Base-by-base conservation (phyloP, 108 stramenopile genomes). In the Pseudonitzschia multiseries region DNA sequence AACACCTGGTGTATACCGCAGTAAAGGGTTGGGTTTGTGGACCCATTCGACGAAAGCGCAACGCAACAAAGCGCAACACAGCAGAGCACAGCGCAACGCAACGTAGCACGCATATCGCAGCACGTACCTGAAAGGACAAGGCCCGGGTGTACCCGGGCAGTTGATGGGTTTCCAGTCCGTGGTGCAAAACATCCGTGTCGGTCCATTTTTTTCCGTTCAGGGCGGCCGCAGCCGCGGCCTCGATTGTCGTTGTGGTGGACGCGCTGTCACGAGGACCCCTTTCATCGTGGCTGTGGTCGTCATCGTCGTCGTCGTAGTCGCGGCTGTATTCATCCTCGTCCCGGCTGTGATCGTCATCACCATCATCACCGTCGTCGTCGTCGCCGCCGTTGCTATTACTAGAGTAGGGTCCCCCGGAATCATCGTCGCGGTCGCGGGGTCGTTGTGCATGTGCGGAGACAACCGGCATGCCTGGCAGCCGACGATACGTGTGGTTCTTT, bases 111-210 rank as follows among this genome's bases (percentile, higher is more conserved):
- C n/a, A n/a, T n/a, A n/a, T n/a, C n/a, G n/a, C n/a, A n/a, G n/a
- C 57, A 59, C 57, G 14, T 31, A 59, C 60, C 68, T 83, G 86
- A 67, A 71, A 82, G 28, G 72, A 73, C 22, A 86, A 44, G 15
- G 83, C 73, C 12, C 73, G 65, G 0, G 68, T 48, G 52, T 86
- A 86, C 31, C 73, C 74, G 14, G 79, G 81, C 5, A 86, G 54
- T 50, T 74, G 75, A 8, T 73, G 52, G 22, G 66, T n/a, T 29
- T 74, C 76, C n/a, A 86, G 48, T 43, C 72, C 62, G 22, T 68
- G 71, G 46, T 78, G 77, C 29, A 78, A 31, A 13, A 72, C 59
- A 40, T 78, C 77, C 20, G 77, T 78, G 62, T 78, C 77, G 15
- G 52, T 51, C 77, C 77, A 78, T 62, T 57, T 40, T 40, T 62